phyloP scores from a whole-genome alignment of 805 yeast species.

The Candida khao-thaluensis region DNA sequence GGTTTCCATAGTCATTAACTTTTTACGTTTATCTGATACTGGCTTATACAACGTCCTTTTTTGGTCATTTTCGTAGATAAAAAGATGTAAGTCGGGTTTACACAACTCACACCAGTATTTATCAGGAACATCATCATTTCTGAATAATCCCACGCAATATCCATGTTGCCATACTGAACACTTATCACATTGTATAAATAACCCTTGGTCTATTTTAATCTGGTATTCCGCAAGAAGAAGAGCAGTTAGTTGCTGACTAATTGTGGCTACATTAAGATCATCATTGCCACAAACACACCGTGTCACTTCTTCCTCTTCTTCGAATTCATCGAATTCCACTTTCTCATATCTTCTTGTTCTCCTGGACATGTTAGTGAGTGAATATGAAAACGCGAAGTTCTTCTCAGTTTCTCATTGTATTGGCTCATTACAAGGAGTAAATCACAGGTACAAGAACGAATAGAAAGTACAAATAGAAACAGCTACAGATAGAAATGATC shows the following conservation, averaged over 20 bases:
- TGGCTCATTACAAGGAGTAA: too few species aligned
- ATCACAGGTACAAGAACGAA: too few species aligned
- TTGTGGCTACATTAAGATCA: constrained; percentile 28
- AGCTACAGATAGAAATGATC: too few species aligned
- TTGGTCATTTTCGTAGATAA: constrained; percentile 34
- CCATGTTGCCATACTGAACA: constrained; percentile 99
- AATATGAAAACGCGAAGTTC: too few species aligned
- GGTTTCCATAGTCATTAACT: constrained; percentile 18
- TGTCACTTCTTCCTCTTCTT: constrained; percentile 40
- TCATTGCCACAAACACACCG: constrained; percentile 44
- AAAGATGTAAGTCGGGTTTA: constrained; percentile 75
- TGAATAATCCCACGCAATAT: constrained; percentile 82
- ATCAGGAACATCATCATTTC: constrained; percentile 79
- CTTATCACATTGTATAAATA: constrained; percentile 80
- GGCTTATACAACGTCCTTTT: constrained; percentile 39
- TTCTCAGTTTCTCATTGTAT: too few species aligned
- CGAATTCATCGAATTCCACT: constrained; percentile 13
- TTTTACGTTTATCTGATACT: constrained; percentile 43
- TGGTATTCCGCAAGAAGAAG: constrained; percentile 32
- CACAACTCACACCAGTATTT: constrained; percentile 94
- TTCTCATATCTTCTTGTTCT: constrained; percentile 16
- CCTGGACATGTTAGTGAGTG: constrained; percentile 17
- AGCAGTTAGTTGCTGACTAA: constrained; percentile 24
- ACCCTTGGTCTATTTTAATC: constrained; percentile 51
- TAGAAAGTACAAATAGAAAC: too few species aligned